Base-by-base conservation (phyloP, 768 basidiomycete genomes). In the Lentinula sp. region DNA sequence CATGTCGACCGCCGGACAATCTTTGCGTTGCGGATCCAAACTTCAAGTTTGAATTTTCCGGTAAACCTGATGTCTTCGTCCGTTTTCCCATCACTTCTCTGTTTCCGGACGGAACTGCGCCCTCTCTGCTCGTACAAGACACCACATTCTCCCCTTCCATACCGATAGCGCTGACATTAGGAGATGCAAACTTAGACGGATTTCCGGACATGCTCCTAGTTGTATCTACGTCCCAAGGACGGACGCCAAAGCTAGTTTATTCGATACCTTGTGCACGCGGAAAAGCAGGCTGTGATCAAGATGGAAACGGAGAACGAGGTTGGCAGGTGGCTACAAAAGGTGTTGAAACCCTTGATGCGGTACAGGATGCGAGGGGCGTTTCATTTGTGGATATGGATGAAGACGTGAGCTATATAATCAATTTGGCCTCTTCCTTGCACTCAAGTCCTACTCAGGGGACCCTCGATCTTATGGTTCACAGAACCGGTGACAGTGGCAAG, bases 351-450 rank as follows among this genome's bases (percentile, higher is more conserved):
- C 71, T 98, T 57, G 77, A 83, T 21, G 72, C 71, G 7, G 78
- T 98, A 16, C 85, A 80, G 64, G 97, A 98, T 71, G 96, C 91
- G 0, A 77, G 87, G 45, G 81, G 86, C 10, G 85, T 86, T 4
- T 79, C 88, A 2, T 95, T 95, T 72, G 67, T 98, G 61, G 97
- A 99, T 72, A 78, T 98, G 70, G 96, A 98, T 66, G 97, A 98
- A 71, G 95, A 99, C 72, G 95, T 95, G 68, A 65, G 92, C 80
- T 40, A 48, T 34, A 35, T 46, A 57, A 35, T 42, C 35, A 34
- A 32, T 21, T 2, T 35, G 53, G 49, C 10, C 42, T 55, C 2
- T 40, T 23, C 48, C 51, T 39, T 55, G 37, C 40, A 53, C 52
- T 48, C 57, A 18, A 57, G 15, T 66, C 15, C 10, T 59, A 37